A percentile compares a stretch with the other conserved stretches of the same genome.
Evolutionary conservation across 495 filamentous ascomycete species (phyloP).

Genomic region (Penicillium roqueforti): DNA sequence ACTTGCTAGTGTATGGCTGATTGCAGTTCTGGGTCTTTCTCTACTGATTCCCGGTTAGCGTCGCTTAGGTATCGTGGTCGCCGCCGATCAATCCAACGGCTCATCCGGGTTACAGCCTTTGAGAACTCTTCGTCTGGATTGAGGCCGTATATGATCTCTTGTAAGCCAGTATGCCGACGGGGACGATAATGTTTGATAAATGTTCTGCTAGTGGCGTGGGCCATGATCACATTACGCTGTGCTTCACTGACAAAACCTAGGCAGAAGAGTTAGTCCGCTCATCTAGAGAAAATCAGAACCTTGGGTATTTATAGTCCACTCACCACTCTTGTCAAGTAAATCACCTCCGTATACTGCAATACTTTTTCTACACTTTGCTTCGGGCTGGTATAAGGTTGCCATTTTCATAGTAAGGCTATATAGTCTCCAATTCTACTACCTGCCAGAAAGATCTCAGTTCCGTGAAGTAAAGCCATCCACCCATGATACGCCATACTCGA

Average conservation of each 20-base stretch:
- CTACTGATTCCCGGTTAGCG: constrained; percentile 3
- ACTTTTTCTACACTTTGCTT: no score
- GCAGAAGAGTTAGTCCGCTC: not conserved
- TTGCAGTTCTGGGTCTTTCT: constrained; percentile 12
- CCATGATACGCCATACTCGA: no score
- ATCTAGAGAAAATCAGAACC: constrained; percentile 1
- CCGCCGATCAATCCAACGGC: constrained; percentile 25
- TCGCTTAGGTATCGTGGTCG: constrained; percentile 19
- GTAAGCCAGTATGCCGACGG: constrained; percentile 19
- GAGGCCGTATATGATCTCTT: constrained; percentile 21
- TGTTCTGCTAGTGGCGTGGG: constrained; percentile 21
- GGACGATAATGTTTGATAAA: constrained; percentile 30
- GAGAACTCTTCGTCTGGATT: constrained; percentile 23
- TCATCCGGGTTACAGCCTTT: constrained; percentile 22
- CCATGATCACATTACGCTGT: constrained; percentile 29
- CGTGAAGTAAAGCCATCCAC: no score
- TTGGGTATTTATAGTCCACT: constrained; percentile 8
- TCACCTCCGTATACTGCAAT: no score
- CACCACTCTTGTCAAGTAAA: constrained; percentile 14
- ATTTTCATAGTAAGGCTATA: no score
- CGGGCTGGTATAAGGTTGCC: no score
- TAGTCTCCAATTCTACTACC: no score
- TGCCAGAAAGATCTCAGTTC: no score
- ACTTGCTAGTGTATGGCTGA: constrained; percentile 8
- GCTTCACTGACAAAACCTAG: constrained; percentile 26